Evolutionary conservation across 352 stramenopile genomes (phyloP), one percentile per base, ranked within the genome.

Genomic region (Pythium phragmiticola): DNA sequence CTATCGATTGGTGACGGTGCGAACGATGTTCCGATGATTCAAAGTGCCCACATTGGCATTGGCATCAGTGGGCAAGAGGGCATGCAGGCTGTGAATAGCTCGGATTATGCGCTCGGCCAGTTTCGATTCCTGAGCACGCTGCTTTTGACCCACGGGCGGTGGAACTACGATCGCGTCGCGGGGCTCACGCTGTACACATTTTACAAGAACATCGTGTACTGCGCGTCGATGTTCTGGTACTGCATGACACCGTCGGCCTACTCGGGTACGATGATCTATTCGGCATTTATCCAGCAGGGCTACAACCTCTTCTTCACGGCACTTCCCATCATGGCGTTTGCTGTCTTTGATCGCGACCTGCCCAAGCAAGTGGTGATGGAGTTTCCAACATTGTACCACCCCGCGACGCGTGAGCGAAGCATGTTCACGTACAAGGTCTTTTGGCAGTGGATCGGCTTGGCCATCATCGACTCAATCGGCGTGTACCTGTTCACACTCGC

Each of bases 11-110:
- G 90, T n/a, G 90, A 97, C 51, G 90, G 90, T 13, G 90, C 89
- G 7, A 97, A 97, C 60, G 90, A 97, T 43, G 90, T 97, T 3
- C 84, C 87, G 8, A 97, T 97, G 89, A 96, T 97, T 56, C 87
- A 96, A 39, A 88, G 80, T 56, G 90, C 90, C 14, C 90, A 97
- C 46, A 90, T 97, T 36, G 90, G 90, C 16, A 77, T 97, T 23
- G 89, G 90, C 30, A 97, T 99, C 65, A 99, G 94, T 48, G 98
- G 98, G 11, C 90, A 99, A 69, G 98, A 99, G 72, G 98, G 98
- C 17, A 92, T 98, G 62, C 97, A 99, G 72, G 98, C 88, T 9
- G 88, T 94, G 7, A 96, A 96, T 67, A 92, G 78, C 57, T 92
- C 80, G 0, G 88, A 96, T 57, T 96, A 94, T 55, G 81, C 88